phyloP scores from a whole-genome alignment of 176 grass and related monocot species.

The Elaeis guineensis region DNA sequence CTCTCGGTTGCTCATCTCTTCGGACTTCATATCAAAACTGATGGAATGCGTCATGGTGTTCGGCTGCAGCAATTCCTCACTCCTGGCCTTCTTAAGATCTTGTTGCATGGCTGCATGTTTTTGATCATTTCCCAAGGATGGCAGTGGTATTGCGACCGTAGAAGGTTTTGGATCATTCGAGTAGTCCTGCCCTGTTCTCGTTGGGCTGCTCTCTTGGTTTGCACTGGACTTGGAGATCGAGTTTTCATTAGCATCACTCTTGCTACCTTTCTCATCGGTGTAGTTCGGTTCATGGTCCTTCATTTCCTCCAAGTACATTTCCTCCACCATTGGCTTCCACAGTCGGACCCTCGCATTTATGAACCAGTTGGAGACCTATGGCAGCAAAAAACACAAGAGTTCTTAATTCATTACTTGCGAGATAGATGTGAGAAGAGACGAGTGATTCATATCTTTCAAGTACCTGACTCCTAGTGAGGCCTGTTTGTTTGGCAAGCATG shows the following conservation, averaged over 20 bases:
- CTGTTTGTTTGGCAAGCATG: slow-evolving; percentile 98
- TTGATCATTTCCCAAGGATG: not conserved
- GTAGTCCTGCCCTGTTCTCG: not conserved
- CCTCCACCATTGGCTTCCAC: slow-evolving; percentile 99
- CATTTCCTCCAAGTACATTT: slow-evolving; percentile 95
- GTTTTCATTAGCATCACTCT: slow-evolving; percentile 22
- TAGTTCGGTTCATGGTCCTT: slow-evolving; percentile 51
- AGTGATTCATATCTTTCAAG: not conserved
- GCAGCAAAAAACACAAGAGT: no score
- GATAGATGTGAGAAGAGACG: no score
- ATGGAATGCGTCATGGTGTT: slow-evolving; percentile 1
- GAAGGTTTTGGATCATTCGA: not conserved
- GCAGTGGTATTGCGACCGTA: not conserved
- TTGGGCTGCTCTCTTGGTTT: not conserved
- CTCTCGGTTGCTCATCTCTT: slow-evolving; percentile 69
- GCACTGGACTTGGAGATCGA: slow-evolving; percentile 16
- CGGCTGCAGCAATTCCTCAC: slow-evolving; percentile 20
- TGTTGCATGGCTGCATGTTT: slow-evolving; percentile 14
- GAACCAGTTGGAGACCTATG: slow-evolving; percentile 97
- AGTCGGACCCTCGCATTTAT: slow-evolving; percentile 95
- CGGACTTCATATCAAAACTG: slow-evolving; percentile 22
- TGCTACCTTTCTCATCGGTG: slow-evolving; percentile 38
- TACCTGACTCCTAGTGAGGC: slow-evolving; percentile 94
- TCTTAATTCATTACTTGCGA: no score
- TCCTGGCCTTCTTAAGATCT: slow-evolving; percentile 59